Conservation (phyloP, 1,284 basidiomycete species). For the Violaceomyces palustris region DNA sequence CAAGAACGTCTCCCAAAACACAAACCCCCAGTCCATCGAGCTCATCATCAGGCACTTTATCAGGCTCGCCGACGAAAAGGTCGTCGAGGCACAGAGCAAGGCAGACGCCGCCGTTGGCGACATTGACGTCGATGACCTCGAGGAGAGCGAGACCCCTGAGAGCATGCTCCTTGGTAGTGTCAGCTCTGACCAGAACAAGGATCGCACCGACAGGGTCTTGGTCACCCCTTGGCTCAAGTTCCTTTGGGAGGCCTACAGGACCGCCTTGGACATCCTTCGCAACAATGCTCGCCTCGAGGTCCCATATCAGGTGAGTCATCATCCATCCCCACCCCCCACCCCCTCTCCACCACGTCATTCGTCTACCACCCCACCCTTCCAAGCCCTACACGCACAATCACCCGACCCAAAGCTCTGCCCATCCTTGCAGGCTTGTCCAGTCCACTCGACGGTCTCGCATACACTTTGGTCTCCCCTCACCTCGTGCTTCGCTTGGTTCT, state of each 20-base stretch:
- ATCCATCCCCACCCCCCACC: slow-evolving; percentile 1
- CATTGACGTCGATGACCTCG: slow-evolving; percentile 55
- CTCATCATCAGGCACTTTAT: slow-evolving; percentile 85
- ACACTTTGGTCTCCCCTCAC: no score
- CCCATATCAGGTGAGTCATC: slow-evolving; percentile 78
- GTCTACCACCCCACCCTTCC: no score
- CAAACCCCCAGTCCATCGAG: slow-evolving; percentile 85
- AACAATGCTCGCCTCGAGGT: slow-evolving; percentile 90
- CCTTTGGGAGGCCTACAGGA: slow-evolving; percentile 96
- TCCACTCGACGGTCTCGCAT: no score
- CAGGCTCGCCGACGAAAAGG: slow-evolving; percentile 75
- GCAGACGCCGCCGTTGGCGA: slow-evolving; percentile 51
- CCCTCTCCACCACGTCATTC: slow-evolving; percentile 3
- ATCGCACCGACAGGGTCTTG: slow-evolving; percentile 88
- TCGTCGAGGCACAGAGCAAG: slow-evolving; percentile 47
- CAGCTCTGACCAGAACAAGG: slow-evolving; percentile 84
- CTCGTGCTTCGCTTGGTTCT: no score
- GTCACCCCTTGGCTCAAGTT: slow-evolving; percentile 98
- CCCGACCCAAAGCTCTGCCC: no score
- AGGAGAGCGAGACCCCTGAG: slow-evolving; percentile 78
- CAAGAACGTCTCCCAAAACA: slow-evolving; percentile 76
- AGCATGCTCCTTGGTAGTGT: slow-evolving; percentile 82
- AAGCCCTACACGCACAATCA: no score
- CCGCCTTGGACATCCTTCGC: slow-evolving; percentile 90
- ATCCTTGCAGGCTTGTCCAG: no score